phyloP scores from a whole-genome alignment of 768 basidiomycete genomes.

The Lyophyllum decastes region DNA sequence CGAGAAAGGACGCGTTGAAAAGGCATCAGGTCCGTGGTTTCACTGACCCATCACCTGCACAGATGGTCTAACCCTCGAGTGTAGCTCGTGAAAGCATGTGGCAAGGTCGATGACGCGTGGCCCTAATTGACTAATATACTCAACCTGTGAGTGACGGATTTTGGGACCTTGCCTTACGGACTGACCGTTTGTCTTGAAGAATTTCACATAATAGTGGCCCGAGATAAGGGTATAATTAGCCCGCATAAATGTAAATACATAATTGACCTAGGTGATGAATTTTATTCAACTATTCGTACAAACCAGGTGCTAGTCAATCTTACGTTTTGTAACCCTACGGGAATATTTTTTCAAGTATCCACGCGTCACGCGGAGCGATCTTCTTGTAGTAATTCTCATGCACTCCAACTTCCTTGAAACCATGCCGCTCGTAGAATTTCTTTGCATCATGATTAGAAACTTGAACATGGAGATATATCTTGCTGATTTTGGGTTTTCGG shows the following conservation, averaged over 20 bases:
- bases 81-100: slow-evolving; percentile 79
- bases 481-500: slow-evolving; percentile 60
- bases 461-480: slow-evolving; percentile 86
- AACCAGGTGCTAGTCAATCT: background rate
- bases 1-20: slow-evolving; percentile 84
- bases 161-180: background rate
- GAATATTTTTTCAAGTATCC: slow-evolving; percentile 76
- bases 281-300: background rate
- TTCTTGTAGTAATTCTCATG: slow-evolving; percentile 88
- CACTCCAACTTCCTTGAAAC: slow-evolving; percentile 67
- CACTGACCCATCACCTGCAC: background rate
- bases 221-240: slow-evolving; percentile 16
- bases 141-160: slow-evolving; percentile 4
- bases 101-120: slow-evolving; percentile 62
- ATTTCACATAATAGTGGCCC: slow-evolving; percentile 12
- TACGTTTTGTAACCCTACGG: slow-evolving; percentile 17
- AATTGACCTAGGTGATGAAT: slow-evolving; percentile 4
- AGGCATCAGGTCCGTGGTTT: slow-evolving; percentile 68
- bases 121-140: slow-evolving; percentile 22
- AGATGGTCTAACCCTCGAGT: slow-evolving; percentile 16
- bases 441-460: slow-evolving; percentile 78
- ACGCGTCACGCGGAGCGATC: slow-evolving; percentile 80
- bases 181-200: slow-evolving; percentile 6
- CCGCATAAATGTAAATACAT: slow-evolving; percentile 7
- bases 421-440: slow-evolving; percentile 81